Evolutionary conservation across 2,329 filamentous ascomycete species (phyloP).

Genomic region (Podosphaera fusca): DNA sequence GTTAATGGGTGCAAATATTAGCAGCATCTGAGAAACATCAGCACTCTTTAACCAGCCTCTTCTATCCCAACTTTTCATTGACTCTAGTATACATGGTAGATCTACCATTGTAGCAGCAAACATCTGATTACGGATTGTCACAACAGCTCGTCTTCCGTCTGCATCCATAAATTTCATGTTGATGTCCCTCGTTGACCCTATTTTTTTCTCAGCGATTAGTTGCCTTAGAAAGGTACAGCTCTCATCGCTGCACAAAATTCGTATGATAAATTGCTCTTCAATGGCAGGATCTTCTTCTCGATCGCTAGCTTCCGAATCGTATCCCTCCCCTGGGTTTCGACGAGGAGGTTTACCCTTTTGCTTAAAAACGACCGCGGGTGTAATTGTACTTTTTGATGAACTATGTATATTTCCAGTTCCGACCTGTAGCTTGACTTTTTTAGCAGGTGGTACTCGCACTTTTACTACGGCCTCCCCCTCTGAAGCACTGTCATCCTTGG

Average conservation of each 20-base stretch:
- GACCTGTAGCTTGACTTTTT: conserved; percentile 25
- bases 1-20: conserved; percentile 35
- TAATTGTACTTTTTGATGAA: conserved; percentile 12
- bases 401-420: background rate
- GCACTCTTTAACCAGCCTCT: conserved; percentile 50
- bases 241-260: conserved; percentile 40
- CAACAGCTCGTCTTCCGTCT: conserved; percentile 34
- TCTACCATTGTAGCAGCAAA: conserved; percentile 48
- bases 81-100: conserved; percentile 45
- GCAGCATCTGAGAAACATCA: conserved; percentile 53
- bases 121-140: conserved; percentile 33
- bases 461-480: conserved; percentile 21
- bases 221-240: conserved; percentile 66
- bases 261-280: conserved; percentile 72
- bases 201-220: conserved; percentile 51
- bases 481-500: conserved; percentile 30
- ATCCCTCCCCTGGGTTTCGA: conserved; percentile 63
- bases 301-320: conserved; percentile 89
- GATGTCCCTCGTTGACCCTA: conserved; percentile 51
- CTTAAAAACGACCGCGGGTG: conserved; percentile 32
- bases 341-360: conserved; percentile 44
- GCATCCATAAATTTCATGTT: conserved; percentile 55
- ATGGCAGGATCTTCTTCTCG: conserved; percentile 68
- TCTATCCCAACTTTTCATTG: conserved; percentile 54
- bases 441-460: conserved; percentile 8